Evolutionary conservation across 192 early-diverging fungal species (phyloP).

Genomic region (Coemansia biformis): DNA sequence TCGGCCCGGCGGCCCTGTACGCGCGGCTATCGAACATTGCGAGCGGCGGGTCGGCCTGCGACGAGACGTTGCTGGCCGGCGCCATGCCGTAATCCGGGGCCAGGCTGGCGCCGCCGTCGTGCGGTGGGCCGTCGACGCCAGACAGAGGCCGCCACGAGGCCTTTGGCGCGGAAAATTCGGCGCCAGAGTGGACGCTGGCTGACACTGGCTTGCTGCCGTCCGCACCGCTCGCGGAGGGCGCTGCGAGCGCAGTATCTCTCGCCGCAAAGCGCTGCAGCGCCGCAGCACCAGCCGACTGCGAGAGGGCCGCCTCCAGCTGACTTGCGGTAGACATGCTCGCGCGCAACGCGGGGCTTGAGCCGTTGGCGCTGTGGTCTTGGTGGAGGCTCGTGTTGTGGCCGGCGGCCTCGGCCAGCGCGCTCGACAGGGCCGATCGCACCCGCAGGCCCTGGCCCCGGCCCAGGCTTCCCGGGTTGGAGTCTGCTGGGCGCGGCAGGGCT

Average conservation of each 20-base stretch:
- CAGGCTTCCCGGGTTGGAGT: too few relatives aligned
- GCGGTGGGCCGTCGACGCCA: conserved; percentile 4
- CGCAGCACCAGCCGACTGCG: conserved; percentile 9
- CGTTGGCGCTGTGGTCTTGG: conserved; percentile 7
- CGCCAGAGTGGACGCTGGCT: background rate
- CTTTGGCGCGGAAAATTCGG: conserved; percentile 5
- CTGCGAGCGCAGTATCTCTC: conserved; percentile 1
- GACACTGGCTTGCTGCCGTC: conserved; percentile 5
- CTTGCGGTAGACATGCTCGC: background rate
- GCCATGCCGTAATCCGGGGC: conserved; percentile 8
- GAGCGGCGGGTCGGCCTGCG: conserved; percentile 32
- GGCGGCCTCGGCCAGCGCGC: background rate
- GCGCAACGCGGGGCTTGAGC: conserved; percentile 18
- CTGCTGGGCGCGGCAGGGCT: too few relatives aligned
- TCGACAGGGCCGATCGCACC: background rate
- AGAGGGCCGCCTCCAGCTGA: background rate
- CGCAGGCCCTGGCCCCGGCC: background rate
- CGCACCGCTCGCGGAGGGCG: conserved; percentile 1
- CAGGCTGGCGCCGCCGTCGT: conserved; percentile 2
- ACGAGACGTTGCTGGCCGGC: conserved; percentile 34
- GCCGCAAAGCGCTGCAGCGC: conserved; percentile 8
- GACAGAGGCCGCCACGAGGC: conserved; percentile 13
- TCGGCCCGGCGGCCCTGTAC: conserved; percentile 6
- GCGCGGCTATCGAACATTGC: conserved; percentile 25
- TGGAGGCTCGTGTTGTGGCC: background rate